Percentiles rank a stretch among this genome's conserved stretches.
Evolutionary conservation across 495 filamentous ascomycete species (phyloP).

Genomic region (Diplogelasinospora grovesii): DNA sequence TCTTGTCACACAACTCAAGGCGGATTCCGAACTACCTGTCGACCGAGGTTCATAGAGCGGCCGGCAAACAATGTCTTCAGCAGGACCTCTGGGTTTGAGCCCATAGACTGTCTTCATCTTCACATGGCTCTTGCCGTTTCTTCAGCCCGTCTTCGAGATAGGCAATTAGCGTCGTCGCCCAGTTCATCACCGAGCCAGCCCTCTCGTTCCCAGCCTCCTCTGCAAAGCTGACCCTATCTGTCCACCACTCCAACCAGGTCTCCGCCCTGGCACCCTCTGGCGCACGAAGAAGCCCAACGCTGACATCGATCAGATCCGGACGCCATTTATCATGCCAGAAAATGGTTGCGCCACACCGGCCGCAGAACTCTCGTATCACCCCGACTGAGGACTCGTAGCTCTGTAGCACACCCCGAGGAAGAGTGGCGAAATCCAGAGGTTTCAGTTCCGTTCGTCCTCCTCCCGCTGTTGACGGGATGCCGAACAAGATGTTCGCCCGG

Average conservation of each 20-base stretch:
- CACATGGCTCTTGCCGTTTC: too few species aligned
- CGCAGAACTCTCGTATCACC: conserved; percentile 58
- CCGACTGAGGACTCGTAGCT: conserved; percentile 48
- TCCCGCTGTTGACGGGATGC: neutral
- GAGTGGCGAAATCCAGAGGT: conserved; percentile 34
- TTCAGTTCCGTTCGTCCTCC: conserved; percentile 12
- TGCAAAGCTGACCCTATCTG: conserved; percentile 50
- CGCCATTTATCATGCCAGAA: conserved; percentile 58
- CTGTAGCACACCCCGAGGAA: conserved; percentile 38
- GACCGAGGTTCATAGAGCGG: too few species aligned
- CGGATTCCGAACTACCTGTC: too few species aligned
- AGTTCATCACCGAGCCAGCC: conserved; percentile 18
- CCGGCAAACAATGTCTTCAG: too few species aligned
- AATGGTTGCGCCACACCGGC: conserved; percentile 55
- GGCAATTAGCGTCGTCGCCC: conserved; percentile 31
- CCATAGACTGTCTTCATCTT: too few species aligned
- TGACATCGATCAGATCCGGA: conserved; percentile 58
- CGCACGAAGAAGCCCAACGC: conserved; percentile 52
- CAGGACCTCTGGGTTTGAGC: too few species aligned
- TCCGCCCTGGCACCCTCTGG: conserved; percentile 48
- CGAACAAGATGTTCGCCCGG: conserved; percentile 49
- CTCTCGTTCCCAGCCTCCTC: conserved; percentile 48
- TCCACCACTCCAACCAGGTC: conserved; percentile 56
- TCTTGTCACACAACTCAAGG: too few species aligned
- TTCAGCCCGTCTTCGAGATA: conserved; percentile 26